Evolutionary conservation across 495 filamentous ascomycete genomes (phyloP).

Genomic region (Aspergillus biplanus): DNA sequence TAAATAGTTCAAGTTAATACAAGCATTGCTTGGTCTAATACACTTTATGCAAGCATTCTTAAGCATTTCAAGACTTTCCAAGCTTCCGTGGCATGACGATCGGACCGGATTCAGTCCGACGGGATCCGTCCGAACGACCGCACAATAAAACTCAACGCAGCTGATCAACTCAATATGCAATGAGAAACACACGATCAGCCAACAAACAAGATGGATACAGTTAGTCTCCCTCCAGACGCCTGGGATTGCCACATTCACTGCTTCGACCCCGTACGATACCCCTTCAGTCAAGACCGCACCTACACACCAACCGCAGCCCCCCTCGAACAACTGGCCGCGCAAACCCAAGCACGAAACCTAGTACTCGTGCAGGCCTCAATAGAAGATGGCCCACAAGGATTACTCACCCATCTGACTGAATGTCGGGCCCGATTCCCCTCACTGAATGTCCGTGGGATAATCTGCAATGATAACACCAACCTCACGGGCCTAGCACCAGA

Average conservation of each 20-base stretch:
- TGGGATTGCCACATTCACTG: slow-evolving; percentile 31
- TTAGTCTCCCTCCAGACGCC: not conserved
- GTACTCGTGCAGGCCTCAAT: slow-evolving; percentile 29
- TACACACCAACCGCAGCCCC: slow-evolving; percentile 28
- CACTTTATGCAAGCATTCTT: too few relatives aligned
- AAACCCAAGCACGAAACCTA: slow-evolving; percentile 10
- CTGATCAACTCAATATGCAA: not conserved
- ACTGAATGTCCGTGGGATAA: slow-evolving; percentile 21
- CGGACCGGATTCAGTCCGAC: not conserved
- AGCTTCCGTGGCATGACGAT: not conserved
- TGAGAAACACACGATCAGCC: not conserved
- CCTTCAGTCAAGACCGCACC: slow-evolving; percentile 27
- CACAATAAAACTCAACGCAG: not conserved
- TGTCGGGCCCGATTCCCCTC: slow-evolving; percentile 24
- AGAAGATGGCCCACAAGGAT: slow-evolving; percentile 21
- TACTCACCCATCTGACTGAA: slow-evolving; percentile 21
- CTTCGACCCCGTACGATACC: slow-evolving; percentile 23
- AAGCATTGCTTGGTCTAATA: too few relatives aligned
- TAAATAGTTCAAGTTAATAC: too few relatives aligned
- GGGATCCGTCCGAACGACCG: not conserved
- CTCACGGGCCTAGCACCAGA: not conserved
- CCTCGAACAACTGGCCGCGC: slow-evolving; percentile 13
- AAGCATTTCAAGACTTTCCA: not conserved
- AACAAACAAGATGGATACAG: not conserved
- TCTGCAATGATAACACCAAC: slow-evolving; percentile 3